These are phyloP conservation scores for Naematelia aurantialba DNA, from an alignment of 768 basidiomycete genomes.

Conservation along the genomic window DNA sequence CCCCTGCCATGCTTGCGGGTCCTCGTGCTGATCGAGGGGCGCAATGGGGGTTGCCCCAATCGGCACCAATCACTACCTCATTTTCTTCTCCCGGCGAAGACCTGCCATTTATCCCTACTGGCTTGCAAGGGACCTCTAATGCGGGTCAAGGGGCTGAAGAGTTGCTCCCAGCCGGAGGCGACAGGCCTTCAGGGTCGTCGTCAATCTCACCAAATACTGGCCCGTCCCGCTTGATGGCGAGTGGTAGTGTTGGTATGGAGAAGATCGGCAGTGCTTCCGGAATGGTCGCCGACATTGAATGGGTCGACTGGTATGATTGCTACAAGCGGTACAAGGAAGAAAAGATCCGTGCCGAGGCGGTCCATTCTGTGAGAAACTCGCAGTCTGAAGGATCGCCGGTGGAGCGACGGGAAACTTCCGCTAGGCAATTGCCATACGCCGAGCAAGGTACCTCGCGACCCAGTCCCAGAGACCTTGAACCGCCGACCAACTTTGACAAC, in stretches of 20 bases:
- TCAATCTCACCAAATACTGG: conserved; percentile 17
- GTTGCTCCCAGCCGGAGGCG: neutral
- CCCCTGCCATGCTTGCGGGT: conserved; percentile 38
- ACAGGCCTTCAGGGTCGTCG: neutral
- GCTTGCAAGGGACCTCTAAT: neutral
- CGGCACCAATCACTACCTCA: conserved; percentile 8
- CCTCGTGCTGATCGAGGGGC: conserved; percentile 23
- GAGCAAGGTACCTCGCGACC: conserved; percentile 1
- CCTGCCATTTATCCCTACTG: conserved; percentile 21
- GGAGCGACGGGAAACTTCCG: conserved; percentile 1
- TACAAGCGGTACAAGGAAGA: conserved; percentile 53
- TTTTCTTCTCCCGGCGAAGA: conserved; percentile 35
- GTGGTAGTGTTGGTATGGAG: conserved; percentile 21
- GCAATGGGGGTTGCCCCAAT: conserved; percentile 21
- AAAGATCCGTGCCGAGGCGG: conserved; percentile 49
- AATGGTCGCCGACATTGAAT: conserved; percentile 50
- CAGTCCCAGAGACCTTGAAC: conserved; percentile 13
- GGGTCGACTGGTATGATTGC: conserved; percentile 55
- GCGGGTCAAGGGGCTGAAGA: neutral
- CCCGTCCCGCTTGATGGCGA: conserved; percentile 10
- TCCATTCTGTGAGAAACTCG: neutral
- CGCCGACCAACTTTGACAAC: conserved; percentile 16
- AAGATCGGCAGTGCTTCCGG: conserved; percentile 23
- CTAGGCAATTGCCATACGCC: neutral
- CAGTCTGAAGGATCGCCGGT: neutral